Evolutionary conservation across 495 filamentous ascomycete genomes (phyloP).

Genomic region (Podospora conica): DNA sequence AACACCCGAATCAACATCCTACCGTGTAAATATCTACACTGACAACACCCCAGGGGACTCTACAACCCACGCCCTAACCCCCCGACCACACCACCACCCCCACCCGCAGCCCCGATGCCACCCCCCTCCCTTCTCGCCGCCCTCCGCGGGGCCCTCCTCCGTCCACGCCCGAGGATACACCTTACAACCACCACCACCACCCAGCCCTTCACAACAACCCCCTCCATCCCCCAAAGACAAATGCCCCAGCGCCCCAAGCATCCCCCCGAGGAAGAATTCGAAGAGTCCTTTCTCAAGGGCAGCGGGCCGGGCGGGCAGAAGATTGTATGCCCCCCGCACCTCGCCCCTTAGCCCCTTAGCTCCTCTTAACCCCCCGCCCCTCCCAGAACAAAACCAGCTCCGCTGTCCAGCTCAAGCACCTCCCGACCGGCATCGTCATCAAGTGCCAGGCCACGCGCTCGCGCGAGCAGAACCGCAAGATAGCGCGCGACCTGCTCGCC

Average conservation of each 20-base stretch:
- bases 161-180: not conserved
- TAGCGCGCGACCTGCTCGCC: slow-evolving; percentile 71
- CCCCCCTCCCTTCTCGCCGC: not conserved
- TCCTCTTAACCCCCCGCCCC: not conserved
- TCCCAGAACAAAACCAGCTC: slow-evolving; percentile 92
- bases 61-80: no score
- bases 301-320: slow-evolving; percentile 94
- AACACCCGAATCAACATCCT: no score
- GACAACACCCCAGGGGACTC: no score
- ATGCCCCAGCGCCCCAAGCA: slow-evolving; percentile 68
- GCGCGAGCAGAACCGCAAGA: slow-evolving; percentile 80
- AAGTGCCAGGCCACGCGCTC: slow-evolving; percentile 91
- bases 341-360: slow-evolving; percentile 6
- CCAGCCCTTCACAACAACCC: slow-evolving; percentile 13
- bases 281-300: slow-evolving; percentile 82
- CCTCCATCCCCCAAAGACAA: slow-evolving; percentile 15
- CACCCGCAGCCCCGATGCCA: not conserved
- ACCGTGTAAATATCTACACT: no score
- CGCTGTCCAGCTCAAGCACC: slow-evolving; percentile 87
- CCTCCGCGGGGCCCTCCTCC: not conserved
- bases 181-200: not conserved
- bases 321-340: slow-evolving; percentile 47
- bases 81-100: no score
- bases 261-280: slow-evolving; percentile 70
- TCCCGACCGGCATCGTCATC: slow-evolving; percentile 80